Evolutionary conservation across 2,329 filamentous ascomycete genomes (phyloP).

Genomic region (Xylariaceae sp.): DNA sequence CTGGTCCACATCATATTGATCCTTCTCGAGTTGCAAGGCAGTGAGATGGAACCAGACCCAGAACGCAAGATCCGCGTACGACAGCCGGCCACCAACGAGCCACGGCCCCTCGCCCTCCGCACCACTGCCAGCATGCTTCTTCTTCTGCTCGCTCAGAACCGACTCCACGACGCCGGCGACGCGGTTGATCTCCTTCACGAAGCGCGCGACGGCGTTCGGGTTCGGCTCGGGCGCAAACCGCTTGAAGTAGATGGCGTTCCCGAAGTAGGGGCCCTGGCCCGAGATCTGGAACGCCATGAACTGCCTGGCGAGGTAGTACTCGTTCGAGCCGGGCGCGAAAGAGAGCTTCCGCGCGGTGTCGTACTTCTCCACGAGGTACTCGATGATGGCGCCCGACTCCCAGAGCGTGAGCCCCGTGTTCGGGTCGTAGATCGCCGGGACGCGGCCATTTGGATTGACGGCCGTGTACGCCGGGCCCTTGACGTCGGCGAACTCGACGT

Average conservation of each 20-base stretch:
- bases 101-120: slow-evolving; percentile 10
- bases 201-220: slow-evolving; percentile 48
- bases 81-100: slow-evolving; percentile 18
- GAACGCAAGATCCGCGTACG: slow-evolving; percentile 20
- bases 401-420: slow-evolving; percentile 19
- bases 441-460: slow-evolving; percentile 20
- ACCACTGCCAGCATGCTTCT: slow-evolving; percentile 25
- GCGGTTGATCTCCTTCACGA: slow-evolving; percentile 49
- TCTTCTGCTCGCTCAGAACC: slow-evolving; percentile 34
- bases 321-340: slow-evolving; percentile 39
- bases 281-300: slow-evolving; percentile 52
- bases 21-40: not conserved
- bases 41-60: slow-evolving; percentile 1
- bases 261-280: slow-evolving; percentile 55
- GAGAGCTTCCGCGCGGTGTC: slow-evolving; percentile 46
- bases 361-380: slow-evolving; percentile 34
- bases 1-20: not conserved
- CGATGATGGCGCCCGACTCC: slow-evolving; percentile 23
- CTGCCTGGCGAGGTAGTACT: slow-evolving; percentile 46
- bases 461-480: slow-evolving; percentile 9
- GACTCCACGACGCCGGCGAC: slow-evolving; percentile 50
- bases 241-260: slow-evolving; percentile 50
- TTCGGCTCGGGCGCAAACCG: slow-evolving; percentile 48
- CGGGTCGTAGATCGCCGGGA: slow-evolving; percentile 23
- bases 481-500: slow-evolving; percentile 8